phyloP scores from a whole-genome alignment of 495 filamentous ascomycete species.

The Penicillium taxi region DNA sequence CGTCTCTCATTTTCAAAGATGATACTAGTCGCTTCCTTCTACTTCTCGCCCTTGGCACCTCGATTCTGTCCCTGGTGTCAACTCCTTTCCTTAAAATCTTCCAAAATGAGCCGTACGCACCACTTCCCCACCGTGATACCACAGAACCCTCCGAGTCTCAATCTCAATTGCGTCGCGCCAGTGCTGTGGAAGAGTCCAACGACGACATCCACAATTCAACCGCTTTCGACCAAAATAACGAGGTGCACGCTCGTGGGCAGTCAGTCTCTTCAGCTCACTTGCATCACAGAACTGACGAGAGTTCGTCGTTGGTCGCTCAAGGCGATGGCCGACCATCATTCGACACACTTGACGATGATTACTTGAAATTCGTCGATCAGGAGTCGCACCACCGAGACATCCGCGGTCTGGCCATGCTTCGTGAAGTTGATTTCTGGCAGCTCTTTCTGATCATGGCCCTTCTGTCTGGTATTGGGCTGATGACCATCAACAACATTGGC shows the following conservation, averaged over 20 bases:
- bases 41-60: constrained; percentile 74
- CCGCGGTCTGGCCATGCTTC: constrained; percentile 72
- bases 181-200: constrained; percentile 34
- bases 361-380: constrained; percentile 28
- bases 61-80: constrained; percentile 58
- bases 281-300: constrained; percentile 53
- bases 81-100: constrained; percentile 78
- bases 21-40: constrained; percentile 74
- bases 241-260: constrained; percentile 27
- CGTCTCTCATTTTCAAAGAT: constrained; percentile 72
- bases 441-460: constrained; percentile 79
- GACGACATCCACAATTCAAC: constrained; percentile 51
- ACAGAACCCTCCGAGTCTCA: constrained; percentile 44
- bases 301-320: constrained; percentile 73
- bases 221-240: constrained; percentile 23
- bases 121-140: constrained; percentile 45
- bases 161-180: constrained; percentile 53
- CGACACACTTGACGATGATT: constrained; percentile 33
- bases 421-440: constrained; percentile 78
- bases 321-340: constrained; percentile 27
- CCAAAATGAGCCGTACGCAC: constrained; percentile 52
- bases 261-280: constrained; percentile 33
- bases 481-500: constrained; percentile 99
- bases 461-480: constrained; percentile 84
- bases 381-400: constrained; percentile 77